Evolutionary conservation across 1,284 basidiomycete species (phyloP).

Genomic region (Neolentinus lepideus): DNA sequence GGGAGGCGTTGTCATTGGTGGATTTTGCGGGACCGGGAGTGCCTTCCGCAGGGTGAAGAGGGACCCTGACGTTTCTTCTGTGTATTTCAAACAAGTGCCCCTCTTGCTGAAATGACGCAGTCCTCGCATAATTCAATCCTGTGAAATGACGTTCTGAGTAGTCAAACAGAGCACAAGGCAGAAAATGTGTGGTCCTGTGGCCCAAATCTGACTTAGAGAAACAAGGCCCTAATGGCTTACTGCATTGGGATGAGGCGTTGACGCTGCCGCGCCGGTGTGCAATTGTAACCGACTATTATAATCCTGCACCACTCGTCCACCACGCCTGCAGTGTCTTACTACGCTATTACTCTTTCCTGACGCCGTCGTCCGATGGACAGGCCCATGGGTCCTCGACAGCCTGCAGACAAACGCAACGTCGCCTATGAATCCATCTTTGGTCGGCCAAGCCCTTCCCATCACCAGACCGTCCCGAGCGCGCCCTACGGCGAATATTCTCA

Average conservation of each 20-base stretch:
- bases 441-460: conserved; percentile 54
- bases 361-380: conserved; percentile 43
- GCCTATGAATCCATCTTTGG: conserved; percentile 84
- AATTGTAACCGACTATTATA: background rate
- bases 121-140: background rate
- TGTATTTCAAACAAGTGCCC: background rate
- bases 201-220: background rate
- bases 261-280: background rate
- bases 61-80: background rate
- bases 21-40: background rate
- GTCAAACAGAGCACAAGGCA: background rate
- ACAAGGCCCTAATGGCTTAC: background rate
- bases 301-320: conserved; percentile 1
- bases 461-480: conserved; percentile 28
- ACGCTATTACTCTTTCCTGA: background rate
- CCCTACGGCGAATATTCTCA: conserved; percentile 10
- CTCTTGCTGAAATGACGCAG: background rate
- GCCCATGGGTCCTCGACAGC: conserved; percentile 62
- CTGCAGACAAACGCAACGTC: conserved; percentile 59
- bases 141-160: background rate
- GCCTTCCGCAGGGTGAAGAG: background rate
- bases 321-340: background rate
- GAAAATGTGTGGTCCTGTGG: background rate
- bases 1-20: background rate
- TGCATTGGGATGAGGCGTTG: background rate